A percentile compares a stretch with the other conserved stretches of the same genome.
Conservation (phyloP, 495 filamentous ascomycete genomes). For the Penicillium bovifimosum region DNA sequence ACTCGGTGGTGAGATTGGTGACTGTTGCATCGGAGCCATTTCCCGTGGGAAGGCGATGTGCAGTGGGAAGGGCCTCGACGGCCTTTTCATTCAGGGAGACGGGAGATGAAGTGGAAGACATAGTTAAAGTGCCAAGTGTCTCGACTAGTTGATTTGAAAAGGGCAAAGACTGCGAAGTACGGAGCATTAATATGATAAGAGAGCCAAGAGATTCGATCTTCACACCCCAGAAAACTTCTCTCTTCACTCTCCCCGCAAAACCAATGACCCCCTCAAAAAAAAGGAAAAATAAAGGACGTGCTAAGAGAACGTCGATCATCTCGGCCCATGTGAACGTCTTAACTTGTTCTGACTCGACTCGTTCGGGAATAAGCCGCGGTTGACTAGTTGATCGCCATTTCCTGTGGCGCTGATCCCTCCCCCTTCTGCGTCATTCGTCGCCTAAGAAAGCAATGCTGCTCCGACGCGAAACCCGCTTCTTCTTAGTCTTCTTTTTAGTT, state of each 20-base stretch:
- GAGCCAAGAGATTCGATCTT: background rate
- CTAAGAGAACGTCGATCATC: constrained; percentile 2
- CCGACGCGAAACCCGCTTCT: constrained; percentile 10
- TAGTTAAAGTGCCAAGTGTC: too few species aligned
- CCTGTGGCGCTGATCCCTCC: constrained; percentile 14
- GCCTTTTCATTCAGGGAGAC: constrained; percentile 22
- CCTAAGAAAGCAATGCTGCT: constrained; percentile 16
- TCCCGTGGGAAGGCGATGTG: too few species aligned
- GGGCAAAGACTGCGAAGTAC: too few species aligned
- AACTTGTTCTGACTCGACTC: background rate
- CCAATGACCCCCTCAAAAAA: background rate
- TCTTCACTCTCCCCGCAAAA: constrained; percentile 1
- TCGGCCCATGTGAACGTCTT: constrained; percentile 6
- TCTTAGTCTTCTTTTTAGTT: background rate
- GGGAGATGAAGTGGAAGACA: constrained; percentile 17
- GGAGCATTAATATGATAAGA: background rate
- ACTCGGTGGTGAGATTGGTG: constrained; percentile 7
- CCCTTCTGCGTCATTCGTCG: background rate
- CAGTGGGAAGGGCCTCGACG: background rate
- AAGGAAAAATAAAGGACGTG: background rate
- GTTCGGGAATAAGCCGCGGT: constrained; percentile 18
- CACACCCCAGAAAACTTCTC: background rate
- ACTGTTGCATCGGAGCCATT: background rate
- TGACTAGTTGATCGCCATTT: constrained; percentile 25
- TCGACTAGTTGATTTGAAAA: too few species aligned